Evolutionary conservation across 2,329 filamentous ascomycete species (phyloP).

Genomic region (Aspergillus sp.): DNA sequence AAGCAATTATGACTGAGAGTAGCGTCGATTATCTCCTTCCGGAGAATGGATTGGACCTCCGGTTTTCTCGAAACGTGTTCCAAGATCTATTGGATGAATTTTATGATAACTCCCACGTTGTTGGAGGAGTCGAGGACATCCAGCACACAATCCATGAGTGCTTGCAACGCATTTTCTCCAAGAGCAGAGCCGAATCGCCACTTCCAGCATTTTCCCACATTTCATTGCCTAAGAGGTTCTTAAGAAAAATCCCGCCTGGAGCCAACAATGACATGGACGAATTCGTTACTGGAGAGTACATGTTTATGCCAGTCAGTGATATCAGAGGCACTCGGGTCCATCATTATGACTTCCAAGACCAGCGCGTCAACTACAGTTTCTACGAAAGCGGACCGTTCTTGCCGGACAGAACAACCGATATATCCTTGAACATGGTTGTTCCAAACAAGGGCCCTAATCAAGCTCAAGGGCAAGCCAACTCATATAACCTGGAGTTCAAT

Average conservation of each 20-base stretch:
- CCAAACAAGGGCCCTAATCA: constrained; percentile 1
- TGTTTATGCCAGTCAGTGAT: constrained; percentile 28
- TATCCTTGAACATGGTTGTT: constrained; percentile 27
- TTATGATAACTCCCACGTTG: constrained; percentile 2
- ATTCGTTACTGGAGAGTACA: constrained; percentile 24
- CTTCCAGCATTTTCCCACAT: constrained; percentile 29
- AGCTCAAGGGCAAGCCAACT: constrained; percentile 4
- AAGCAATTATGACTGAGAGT: constrained; percentile 23
- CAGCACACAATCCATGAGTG: constrained; percentile 15
- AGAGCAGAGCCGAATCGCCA: constrained; percentile 7
- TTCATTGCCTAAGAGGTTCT: constrained; percentile 22
- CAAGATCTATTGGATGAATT: constrained; percentile 19
- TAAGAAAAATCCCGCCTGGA: not conserved
- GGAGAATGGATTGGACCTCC: constrained; percentile 33
- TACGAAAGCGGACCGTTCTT: constrained; percentile 29
- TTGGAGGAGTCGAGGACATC: constrained; percentile 16
- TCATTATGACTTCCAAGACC: constrained; percentile 27
- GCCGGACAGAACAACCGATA: constrained; percentile 22
- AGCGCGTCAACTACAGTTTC: constrained; percentile 27
- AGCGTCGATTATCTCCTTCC: constrained; percentile 36
- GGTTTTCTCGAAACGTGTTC: constrained; percentile 31
- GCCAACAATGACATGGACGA: not conserved
- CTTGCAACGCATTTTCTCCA: constrained; percentile 16
- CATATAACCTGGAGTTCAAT: constrained; percentile 23
- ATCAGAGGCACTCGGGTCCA: constrained; percentile 21